Evolutionary conservation across 2,329 filamentous ascomycete species (phyloP).

Genomic region (Cercospora canescens): DNA sequence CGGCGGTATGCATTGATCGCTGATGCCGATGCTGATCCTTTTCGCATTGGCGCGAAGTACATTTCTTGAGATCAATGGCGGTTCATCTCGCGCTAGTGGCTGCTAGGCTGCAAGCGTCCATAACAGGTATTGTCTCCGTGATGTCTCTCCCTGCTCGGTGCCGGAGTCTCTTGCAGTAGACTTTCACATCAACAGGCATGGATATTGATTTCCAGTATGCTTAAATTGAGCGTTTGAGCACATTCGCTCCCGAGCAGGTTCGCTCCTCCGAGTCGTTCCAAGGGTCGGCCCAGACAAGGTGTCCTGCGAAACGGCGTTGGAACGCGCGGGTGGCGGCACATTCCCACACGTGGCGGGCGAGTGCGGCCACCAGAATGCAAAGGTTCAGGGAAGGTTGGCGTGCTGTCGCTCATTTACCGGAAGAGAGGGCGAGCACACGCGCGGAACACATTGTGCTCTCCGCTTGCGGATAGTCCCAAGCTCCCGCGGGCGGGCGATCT

Average conservation of each 20-base stretch:
- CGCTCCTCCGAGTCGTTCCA: not conserved
- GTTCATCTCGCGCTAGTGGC: not conserved
- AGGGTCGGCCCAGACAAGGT: not conserved
- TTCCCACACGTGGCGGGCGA: not conserved
- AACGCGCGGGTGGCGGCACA: not conserved
- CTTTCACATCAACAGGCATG: not conserved
- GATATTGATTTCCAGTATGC: constrained; percentile 3
- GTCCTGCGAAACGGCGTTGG: not conserved
- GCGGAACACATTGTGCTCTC: not conserved
- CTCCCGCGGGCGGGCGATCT: not conserved
- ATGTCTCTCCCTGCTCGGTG: not conserved
- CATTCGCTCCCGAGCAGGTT: not conserved
- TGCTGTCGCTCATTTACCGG: not conserved
- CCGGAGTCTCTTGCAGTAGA: not conserved
- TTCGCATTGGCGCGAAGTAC: not conserved
- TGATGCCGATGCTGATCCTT: not conserved
- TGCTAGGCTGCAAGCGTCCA: not conserved
- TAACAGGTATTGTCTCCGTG: not conserved
- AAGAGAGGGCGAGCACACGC: not conserved
- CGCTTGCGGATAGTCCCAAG: not conserved
- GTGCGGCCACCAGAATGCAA: not conserved
- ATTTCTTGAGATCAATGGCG: not conserved
- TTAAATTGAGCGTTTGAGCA: not conserved
- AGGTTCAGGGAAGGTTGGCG: not conserved
- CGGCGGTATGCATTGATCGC: not conserved